Evolutionary conservation across 352 stramenopile genomes (phyloP), one percentile per base, ranked within the genome.

Genomic region (Discostella stelligera): DNA sequence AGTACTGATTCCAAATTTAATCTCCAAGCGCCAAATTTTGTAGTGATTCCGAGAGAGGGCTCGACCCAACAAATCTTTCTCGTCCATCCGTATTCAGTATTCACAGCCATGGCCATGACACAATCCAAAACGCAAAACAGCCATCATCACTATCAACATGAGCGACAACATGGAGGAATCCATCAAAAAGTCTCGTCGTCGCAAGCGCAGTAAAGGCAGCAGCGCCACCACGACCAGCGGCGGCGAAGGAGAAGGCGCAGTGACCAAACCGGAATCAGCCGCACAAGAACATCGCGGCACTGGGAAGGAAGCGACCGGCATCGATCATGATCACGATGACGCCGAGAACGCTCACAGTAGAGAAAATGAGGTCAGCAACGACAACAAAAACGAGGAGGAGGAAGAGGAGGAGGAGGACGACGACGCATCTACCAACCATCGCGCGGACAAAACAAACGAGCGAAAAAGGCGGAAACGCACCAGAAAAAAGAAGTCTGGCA

Each of bases 391-490:
- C 14, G 66, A 71, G 41, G 37, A 76, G 21, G 52, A 5, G 0
- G 52, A 54, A 52, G 37, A 76, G 21, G 52, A 5, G 0, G 52
- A 54, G 11, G 55, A 60, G 20, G 54, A 64, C 16, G 27, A 32
- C 7, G n/a, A 23, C 32, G 65, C 25, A 32, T 32, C 27, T 6
- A 32, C 27, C 27, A 32, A 32, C n/a, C 18, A 68, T 20, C 48
- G 66, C 41, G 48, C 13, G 7, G 14, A 87, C 77, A 61, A 75
- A 39, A 39, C 32, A 55, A 53, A 83, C 30, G 86, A 89, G 55
- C 64, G 77, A n/a, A 82, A 83, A 67, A 87, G 69, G 27, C 27
- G 27, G 50, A 77, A 72, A 30, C 66, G 65, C 18, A 73, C 59
- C 18, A 23, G 66, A 27, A 76, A 81, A 16, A 73, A 76, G 25